Evolutionary conservation across 2,329 filamentous ascomycete genomes (phyloP).

Genomic region (Pyricularia sp.): DNA sequence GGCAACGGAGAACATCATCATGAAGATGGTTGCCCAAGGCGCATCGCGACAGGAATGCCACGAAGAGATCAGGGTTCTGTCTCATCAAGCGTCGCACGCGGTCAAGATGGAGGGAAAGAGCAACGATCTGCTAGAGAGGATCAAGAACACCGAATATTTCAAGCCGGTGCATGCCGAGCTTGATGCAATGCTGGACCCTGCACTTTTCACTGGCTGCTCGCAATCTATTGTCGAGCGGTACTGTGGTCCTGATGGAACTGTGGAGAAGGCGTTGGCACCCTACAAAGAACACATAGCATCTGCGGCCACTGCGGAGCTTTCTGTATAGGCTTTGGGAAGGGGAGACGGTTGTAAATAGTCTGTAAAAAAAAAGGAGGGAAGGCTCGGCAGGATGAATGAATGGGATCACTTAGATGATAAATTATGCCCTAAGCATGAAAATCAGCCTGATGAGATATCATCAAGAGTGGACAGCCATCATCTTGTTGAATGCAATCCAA

Average conservation of each 20-base stretch:
- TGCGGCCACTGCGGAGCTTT: conserved; percentile 22
- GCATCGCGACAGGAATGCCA: conserved; percentile 69
- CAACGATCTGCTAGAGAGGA: conserved; percentile 73
- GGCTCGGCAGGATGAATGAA: background rate
- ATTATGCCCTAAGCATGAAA: background rate
- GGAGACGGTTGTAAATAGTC: background rate
- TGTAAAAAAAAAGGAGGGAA: background rate
- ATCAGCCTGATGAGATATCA: background rate
- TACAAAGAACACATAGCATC: conserved; percentile 23
- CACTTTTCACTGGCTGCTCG: conserved; percentile 25
- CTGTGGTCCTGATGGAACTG: conserved; percentile 24
- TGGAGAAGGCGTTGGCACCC: conserved; percentile 24
- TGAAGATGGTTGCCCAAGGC: conserved; percentile 61
- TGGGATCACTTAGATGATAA: background rate
- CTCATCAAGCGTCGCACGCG: conserved; percentile 57
- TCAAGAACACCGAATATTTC: conserved; percentile 63
- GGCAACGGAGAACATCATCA: conserved; percentile 49
- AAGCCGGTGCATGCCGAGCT: conserved; percentile 51
- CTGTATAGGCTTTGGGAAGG: conserved; percentile 17
- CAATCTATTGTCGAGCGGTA: conserved; percentile 31
- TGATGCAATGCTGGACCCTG: conserved; percentile 10
- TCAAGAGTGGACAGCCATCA: background rate
- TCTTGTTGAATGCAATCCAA: background rate
- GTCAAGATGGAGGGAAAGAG: conserved; percentile 38
- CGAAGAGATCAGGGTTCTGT: conserved; percentile 75